Evolutionary conservation across 2,329 filamentous ascomycete genomes (phyloP), one percentile per base, ranked within the genome.

Genomic region (Aspergillus sp.): DNA sequence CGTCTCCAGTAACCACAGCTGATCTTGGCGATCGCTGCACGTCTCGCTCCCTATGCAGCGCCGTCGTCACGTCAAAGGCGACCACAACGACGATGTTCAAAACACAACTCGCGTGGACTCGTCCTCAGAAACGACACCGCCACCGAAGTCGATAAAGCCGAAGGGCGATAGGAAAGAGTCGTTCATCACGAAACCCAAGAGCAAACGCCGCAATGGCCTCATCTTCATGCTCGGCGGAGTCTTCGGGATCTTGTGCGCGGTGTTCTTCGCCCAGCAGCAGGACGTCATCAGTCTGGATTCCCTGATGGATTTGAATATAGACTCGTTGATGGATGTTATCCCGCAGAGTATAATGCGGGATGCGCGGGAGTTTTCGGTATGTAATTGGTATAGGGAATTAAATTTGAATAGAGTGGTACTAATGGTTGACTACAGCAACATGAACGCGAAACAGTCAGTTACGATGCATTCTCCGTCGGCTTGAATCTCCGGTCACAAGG

Each of bases 401-500:
- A 17, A 6, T 17, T 30, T 24, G 48, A 8, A 13, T 45, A 9
- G 3, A 3, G 11, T 22, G n/a, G 8, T 41, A 34, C 19, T 54
- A 17, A 13, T 44, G 15, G 33, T 22, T 19, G 46, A 5, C 11
- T n/a, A 15, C 62, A 77, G 88, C 90, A 91, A 79, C 88, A 89
- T 68, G 93, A 98, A 76, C 88, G 91, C 64, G 91, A 96, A 65
- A 85, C 91, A 44, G 88, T 96, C 63, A 89, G 89, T 68, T 96
- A 96, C 76, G 95, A 99, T 78, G 90, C 93, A 5, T 99, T 99
- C 70, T 86, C 92, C 1, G 90, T 98, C 47, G 96, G 95, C 5
- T 78, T 95, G 30, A 90, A 96, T 68, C 88, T 93, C 19, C 87
- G 87, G 40, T 79, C 87, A 4, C 89, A 97, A 72, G 96, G 96